Evolutionary conservation across 495 filamentous ascomycete genomes (phyloP).

Genomic region (Neurospora discreta): DNA sequence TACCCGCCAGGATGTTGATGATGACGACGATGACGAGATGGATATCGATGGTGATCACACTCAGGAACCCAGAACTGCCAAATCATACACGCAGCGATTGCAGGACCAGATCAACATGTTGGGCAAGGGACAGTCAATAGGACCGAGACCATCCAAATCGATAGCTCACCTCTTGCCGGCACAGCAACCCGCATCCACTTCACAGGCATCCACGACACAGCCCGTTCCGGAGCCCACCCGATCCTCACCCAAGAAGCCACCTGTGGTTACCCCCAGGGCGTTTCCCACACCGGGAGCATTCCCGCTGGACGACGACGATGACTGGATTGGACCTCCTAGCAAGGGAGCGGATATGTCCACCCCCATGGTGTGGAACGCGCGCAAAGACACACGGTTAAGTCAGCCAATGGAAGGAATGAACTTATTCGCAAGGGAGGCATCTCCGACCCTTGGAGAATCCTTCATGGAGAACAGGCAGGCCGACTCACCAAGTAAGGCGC

Average conservation of each 20-base stretch:
- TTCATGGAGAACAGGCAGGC: constrained; percentile 22
- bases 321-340: constrained; percentile 67
- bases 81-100: constrained; percentile 80
- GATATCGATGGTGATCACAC: constrained; percentile 45
- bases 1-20: constrained; percentile 25
- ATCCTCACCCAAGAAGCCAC: constrained; percentile 23
- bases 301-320: constrained; percentile 58
- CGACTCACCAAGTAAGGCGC: constrained; percentile 29
- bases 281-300: constrained; percentile 38
- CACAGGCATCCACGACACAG: constrained; percentile 29
- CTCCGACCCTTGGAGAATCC: constrained; percentile 8
- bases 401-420: constrained; percentile 50
- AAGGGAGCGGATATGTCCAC: constrained; percentile 16
- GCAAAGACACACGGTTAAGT: constrained; percentile 43
- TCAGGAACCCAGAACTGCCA: constrained; percentile 34
- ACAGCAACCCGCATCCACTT: constrained; percentile 13
- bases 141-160: constrained; percentile 56
- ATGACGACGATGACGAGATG: constrained; percentile 40
- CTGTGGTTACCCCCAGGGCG: constrained; percentile 2
- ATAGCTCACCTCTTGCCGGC: constrained; percentile 40
- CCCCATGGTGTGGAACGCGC: constrained; percentile 24
- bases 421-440: constrained; percentile 34
- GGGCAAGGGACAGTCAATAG: constrained; percentile 58
- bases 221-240: constrained; percentile 34
- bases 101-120: constrained; percentile 92